Base-by-base conservation (phyloP, 2,329 filamentous ascomycete genomes). In the Neophaeococcomyces aloes region DNA sequence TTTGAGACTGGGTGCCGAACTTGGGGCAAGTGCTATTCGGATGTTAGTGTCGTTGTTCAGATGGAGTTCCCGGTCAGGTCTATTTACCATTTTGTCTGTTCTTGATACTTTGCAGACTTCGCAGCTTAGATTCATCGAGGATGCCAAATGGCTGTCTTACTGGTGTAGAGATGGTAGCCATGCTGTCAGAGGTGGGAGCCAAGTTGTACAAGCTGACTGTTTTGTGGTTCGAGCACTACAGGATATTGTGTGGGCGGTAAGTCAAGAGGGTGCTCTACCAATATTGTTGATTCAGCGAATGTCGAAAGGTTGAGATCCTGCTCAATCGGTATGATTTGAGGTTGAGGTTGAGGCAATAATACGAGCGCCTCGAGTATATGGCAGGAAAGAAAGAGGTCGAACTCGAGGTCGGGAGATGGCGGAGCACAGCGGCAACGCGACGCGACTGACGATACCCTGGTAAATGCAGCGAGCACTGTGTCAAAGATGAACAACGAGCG, bases 31-130 rank as follows among this genome's bases (percentile, higher is more conserved):
- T 43, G 50, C 47, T 50, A 45, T 7, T 45, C 42, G 32, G 33
- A 39, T 41, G 41, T 47, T 37, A 39, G 31, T 23, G 39, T 42
- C 42, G 42, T 38, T 25, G 15, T 17, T 15, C 25, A 10, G 31
- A 3, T 2, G 2, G 29, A 14, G 32, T 40, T 14, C 33, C 30
- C 11, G 15, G 18, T 31, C n/a, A 29, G 43, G n/a, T 15, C 18
- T 25, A 37, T 61, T 56, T 68, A 75, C 72, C 68, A 66, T 75
- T 75, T 57, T 63, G 60, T 38, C 52, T 49, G 39, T 63, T 63
- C 47, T 63, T 62, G 31, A 56, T 47, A 44, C 56, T 61, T 44
- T 58, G 52, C 23, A 61, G 46, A 25, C 50, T 56, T 10, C 55
- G 52, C 25, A 62, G 48, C 43, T 59, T 57, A 33, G 56, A 49